These are phyloP conservation scores for Lipomyces japonicus DNA, from an alignment of 805 yeast species.

Conservation along the genomic window DNA sequence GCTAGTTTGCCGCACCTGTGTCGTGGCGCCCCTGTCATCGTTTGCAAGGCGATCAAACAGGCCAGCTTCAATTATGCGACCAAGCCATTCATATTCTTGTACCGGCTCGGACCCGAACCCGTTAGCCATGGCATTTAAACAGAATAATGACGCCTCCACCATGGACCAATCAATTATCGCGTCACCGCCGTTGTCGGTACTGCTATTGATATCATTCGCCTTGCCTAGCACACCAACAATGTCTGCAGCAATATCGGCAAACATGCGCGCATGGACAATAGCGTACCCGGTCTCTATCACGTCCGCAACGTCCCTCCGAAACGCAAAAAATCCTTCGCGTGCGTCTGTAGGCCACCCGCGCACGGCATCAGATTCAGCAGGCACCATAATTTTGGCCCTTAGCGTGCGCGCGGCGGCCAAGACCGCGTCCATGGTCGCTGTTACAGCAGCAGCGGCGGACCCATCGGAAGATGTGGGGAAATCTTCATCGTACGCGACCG, in stretches of 20 bases:
- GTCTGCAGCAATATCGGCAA: slow-evolving; percentile 43
- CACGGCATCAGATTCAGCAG: slow-evolving; percentile 7
- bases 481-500: slow-evolving; percentile 15
- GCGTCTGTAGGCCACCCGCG: slow-evolving; percentile 37
- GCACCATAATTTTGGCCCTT: slow-evolving; percentile 12
- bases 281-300: slow-evolving; percentile 69
- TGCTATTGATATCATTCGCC: neutral
- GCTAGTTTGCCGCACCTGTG: slow-evolving; percentile 46
- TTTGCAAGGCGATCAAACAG: slow-evolving; percentile 34
- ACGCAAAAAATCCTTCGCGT: slow-evolving; percentile 59
- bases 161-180: slow-evolving; percentile 38
- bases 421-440: slow-evolving; percentile 26
- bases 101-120: slow-evolving; percentile 43
- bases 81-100: slow-evolving; percentile 33
- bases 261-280: slow-evolving; percentile 53
- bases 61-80: slow-evolving; percentile 32
- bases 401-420: slow-evolving; percentile 27
- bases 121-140: slow-evolving; percentile 54
- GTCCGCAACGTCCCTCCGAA: slow-evolving; percentile 72
- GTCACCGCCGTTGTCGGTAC: neutral
- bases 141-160: slow-evolving; percentile 60
- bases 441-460: neutral
- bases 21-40: slow-evolving; percentile 18
- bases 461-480: neutral
- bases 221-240: slow-evolving; percentile 36